Evolutionary conservation across 1,284 basidiomycete species (phyloP), one percentile per base, ranked within the genome.

Genomic region (Cryptococcus sp.): DNA sequence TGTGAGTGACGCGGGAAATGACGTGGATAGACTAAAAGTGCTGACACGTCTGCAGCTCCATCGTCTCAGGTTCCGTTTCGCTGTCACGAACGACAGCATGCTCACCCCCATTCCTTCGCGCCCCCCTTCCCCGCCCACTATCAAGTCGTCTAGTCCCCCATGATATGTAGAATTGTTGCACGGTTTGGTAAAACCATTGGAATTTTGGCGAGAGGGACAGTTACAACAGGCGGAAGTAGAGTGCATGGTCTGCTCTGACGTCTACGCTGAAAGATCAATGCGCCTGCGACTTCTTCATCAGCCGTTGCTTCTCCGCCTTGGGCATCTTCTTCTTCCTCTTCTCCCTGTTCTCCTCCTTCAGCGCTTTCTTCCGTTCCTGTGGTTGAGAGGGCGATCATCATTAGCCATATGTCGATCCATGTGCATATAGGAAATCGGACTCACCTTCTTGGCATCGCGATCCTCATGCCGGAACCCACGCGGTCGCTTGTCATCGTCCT

Each of bases 401-500:
- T 33, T 9, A 33, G 28, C 9, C 28, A 9, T 33, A n/a, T 16
- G 24, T 33, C 23, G 42, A 46, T 42, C 40, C 8, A n/a, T n/a
- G n/a, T n/a, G 15, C 21, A 15, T 16, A 16, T 16, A 9, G 43
- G 43, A 20, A 5, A 23, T 9, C 33, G 13, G 13, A 68, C 77
- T 36, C 60, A 88, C 91, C 85, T 90, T 95, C 78, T 95, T 97
- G 1, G 82, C 85, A n/a, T 92, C 89, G 59, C 84, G 85, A 75
- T 95, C 91, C 78, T 96, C 93, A 66, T 92, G 87, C 59, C 89
- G 83, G 77, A 94, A 91, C 0, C 93, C 92, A 63, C 89, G 81
- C 43, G 87, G 85, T 62, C 77, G 82, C 55, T 80, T 81, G n/a
- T 63, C 73, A 1, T 63, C 68, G 16, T 70, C 67, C 21, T 71